These are phyloP conservation scores for Erysimum cheiranthoides DNA, from an alignment of 345 rosid genomes.

Conservation along the genomic window DNA sequence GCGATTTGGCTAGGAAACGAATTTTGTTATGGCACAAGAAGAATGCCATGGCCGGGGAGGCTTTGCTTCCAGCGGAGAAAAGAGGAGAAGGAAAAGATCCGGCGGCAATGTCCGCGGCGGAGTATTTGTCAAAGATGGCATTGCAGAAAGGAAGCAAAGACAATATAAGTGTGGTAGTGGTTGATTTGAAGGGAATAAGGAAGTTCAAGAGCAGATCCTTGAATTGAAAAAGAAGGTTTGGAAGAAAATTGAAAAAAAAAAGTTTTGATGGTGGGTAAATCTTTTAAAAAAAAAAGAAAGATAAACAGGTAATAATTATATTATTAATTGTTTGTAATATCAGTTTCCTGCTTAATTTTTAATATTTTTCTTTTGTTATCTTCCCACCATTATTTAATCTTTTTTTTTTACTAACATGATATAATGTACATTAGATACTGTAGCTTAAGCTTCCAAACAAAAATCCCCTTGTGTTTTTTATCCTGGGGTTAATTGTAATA, in stretches of 20 bases:
- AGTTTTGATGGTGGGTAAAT: constrained; percentile 45
- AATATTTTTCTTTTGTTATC: constrained; percentile 2
- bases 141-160: constrained; percentile 83
- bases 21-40: constrained; percentile 71
- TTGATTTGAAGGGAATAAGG: constrained; percentile 74
- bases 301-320: constrained; percentile 30
- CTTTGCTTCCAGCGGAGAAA: constrained; percentile 39
- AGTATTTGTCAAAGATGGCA: constrained; percentile 68
- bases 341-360: constrained; percentile 23
- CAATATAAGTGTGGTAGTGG: constrained; percentile 72
- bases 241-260: constrained; percentile 5
- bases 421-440: constrained; percentile 33
- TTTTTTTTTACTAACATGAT: constrained; percentile 30
- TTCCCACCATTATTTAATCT: constrained; percentile 35
- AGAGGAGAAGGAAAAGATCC: constrained; percentile 58
- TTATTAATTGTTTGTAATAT: constrained; percentile 40
- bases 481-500: constrained; percentile 40
- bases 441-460: constrained; percentile 33
- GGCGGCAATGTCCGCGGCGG: constrained; percentile 82
- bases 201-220: constrained; percentile 56
- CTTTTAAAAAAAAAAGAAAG: background rate
- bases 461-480: constrained; percentile 25
- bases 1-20: constrained; percentile 63
- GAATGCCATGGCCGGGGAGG: constrained; percentile 43
- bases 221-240: constrained; percentile 36